Conservation (phyloP, 1,284 basidiomycete genomes). For the Wallemia ichthyophaga region DNA sequence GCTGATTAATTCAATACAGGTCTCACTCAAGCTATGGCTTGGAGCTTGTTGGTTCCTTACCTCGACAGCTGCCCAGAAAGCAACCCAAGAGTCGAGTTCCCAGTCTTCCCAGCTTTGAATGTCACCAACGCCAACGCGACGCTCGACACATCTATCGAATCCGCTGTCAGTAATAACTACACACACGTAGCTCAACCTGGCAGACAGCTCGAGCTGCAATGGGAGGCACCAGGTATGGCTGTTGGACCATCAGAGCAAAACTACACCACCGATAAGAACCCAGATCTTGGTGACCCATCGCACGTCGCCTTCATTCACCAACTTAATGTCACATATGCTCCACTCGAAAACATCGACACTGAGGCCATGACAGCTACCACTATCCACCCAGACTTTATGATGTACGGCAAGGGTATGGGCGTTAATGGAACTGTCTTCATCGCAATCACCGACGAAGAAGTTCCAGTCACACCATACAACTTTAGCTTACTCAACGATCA, state of each 20-base stretch:
- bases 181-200: conserved; percentile 23
- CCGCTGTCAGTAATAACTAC: conserved; percentile 24
- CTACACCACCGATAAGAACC: conserved; percentile 25
- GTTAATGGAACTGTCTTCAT: conserved; percentile 27
- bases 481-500: conserved; percentile 24
- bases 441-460: conserved; percentile 23
- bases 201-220: conserved; percentile 21
- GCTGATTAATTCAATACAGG: conserved; percentile 22
- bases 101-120: conserved; percentile 25
- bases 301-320: conserved; percentile 20
- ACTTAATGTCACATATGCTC: conserved; percentile 32
- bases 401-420: conserved; percentile 15
- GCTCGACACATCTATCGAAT: conserved; percentile 8
- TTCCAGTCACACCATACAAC: conserved; percentile 30
- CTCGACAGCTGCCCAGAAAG: conserved; percentile 26
- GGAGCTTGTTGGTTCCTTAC: conserved; percentile 31
- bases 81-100: conserved; percentile 27
- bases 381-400: conserved; percentile 21
- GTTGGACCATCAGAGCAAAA: conserved; percentile 21
- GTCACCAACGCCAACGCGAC: conserved; percentile 11
- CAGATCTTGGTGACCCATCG: conserved; percentile 18
- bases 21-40: conserved; percentile 30
- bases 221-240: conserved; percentile 26
- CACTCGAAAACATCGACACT: conserved; percentile 19
- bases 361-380: conserved; percentile 20